Base-by-base conservation (phyloP, 2,329 filamentous ascomycete genomes). In the Geosmithia morbida region DNA sequence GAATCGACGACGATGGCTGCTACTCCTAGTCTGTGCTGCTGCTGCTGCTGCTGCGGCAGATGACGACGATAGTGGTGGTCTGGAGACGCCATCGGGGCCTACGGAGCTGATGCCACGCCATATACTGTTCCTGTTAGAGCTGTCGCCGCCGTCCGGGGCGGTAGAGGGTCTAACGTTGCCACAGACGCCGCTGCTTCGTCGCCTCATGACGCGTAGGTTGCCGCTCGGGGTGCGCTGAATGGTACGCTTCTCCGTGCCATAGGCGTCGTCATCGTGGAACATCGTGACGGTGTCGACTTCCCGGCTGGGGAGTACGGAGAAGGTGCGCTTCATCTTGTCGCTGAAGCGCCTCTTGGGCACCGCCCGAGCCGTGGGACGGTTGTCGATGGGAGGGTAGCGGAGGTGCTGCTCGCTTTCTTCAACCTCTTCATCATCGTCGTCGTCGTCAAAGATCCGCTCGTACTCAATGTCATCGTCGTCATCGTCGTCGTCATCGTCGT, bases 201-300 rank as follows among this genome's bases (percentile, higher is more conserved):
- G 69, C 51, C 67, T 68, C 60, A 81, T 72, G 1, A 82, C 77
- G 13, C 75, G 67, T 46, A 82, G 59, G 51, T 73, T 81, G 1
- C 78, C 78, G 53, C 76, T 81, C 4, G 72, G 66, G 7, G 74
- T 78, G 45, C 77, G 70, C 43, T 69, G 68, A 50, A 82, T 78
- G 2, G 72, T 80, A 22, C 77, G 69, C 3, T 77, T 71, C 41
- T 80, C 72, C 1, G 68, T 64, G 2, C 61, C 61, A 29, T 63
- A 57, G 22, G 55, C 58, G 14, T 66, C 61, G 46, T 61, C 56
- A 8, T 26, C 22, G 22, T 26, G 8, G 22, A 26, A 26, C 4
- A 8, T 26, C 7, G 54, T 50, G 44, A 58, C 57, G 13, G 51
- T 53, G 48, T 66, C 62, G 20, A 70, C 64, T 43, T 68, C 61